Percentiles rank a stretch among this genome's conserved stretches.
These are phyloP conservation scores for Coemansia nantahalensis DNA, from an alignment of 192 early-diverging fungal genomes.

Conservation along the genomic window DNA sequence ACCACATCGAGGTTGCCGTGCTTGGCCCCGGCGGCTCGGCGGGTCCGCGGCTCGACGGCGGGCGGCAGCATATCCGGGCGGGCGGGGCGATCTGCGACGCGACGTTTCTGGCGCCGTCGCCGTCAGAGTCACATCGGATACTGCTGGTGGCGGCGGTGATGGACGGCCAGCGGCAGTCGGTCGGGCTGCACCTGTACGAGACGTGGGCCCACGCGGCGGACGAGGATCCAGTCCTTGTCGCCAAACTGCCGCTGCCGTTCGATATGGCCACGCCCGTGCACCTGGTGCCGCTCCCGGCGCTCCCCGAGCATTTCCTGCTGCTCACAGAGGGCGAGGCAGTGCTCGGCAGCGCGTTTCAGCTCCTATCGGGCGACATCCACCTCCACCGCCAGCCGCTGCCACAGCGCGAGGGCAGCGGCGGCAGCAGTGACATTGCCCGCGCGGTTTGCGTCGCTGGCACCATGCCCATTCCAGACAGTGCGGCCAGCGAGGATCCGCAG, in stretches of 20 bases:
- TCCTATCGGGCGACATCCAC: conserved; percentile 43
- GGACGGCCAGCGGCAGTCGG: conserved; percentile 11
- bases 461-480: background rate
- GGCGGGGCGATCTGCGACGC: conserved; percentile 35
- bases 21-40: background rate
- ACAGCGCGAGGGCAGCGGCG: background rate
- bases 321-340: conserved; percentile 18
- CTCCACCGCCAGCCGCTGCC: conserved; percentile 23
- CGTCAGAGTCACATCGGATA: conserved; percentile 20
- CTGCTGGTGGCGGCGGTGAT: conserved; percentile 30
- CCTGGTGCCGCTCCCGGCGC: conserved; percentile 26
- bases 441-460: conserved; percentile 27
- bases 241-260: conserved; percentile 36
- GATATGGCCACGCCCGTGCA: conserved; percentile 22
- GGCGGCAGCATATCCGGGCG: conserved; percentile 3
- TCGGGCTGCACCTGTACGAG: conserved; percentile 32
- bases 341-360: conserved; percentile 32
- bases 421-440: conserved; percentile 4
- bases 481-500: background rate
- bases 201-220: conserved; percentile 11
- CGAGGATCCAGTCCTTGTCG: conserved; percentile 4
- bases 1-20: conserved; percentile 22
- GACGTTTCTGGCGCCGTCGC: conserved; percentile 18
- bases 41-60: background rate
- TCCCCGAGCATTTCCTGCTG: conserved; percentile 35